A percentile compares a stretch with the other conserved stretches of the same genome.
Conservation (phyloP, 495 filamentous ascomycete genomes). For the Staphylotrichum longicolle region DNA sequence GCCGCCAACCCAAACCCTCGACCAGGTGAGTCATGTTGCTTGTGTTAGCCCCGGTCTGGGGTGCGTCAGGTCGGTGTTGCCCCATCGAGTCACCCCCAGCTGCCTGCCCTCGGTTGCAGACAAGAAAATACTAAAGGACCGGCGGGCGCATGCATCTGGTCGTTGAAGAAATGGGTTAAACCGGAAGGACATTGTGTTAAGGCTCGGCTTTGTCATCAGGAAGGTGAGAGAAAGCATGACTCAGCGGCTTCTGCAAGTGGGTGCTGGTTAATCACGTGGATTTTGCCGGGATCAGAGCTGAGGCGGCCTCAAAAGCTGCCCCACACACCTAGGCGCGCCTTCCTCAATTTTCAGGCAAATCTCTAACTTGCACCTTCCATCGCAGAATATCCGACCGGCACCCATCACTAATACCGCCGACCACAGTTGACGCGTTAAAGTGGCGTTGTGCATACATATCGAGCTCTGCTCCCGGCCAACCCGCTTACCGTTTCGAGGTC, state of each 20-base stretch:
- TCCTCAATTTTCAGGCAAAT: conserved; percentile 17
- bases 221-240: conserved; percentile 1
- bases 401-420: neutral
- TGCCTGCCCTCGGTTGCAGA: neutral
- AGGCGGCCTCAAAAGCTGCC: neutral
- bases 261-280: neutral
- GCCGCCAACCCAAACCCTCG: conserved; percentile 11
- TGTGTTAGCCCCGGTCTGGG: neutral
- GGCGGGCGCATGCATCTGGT: neutral
- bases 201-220: neutral
- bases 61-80: conserved; percentile 6
- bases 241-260: neutral
- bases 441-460: conserved; percentile 6
- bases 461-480: neutral
- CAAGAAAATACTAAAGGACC: conserved; percentile 14
- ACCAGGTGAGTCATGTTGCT: conserved; percentile 7
- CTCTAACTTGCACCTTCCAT: conserved; percentile 10
- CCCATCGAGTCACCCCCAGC: conserved; percentile 15
- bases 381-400: conserved; percentile 6
- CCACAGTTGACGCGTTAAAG: conserved; percentile 12
- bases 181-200: neutral
- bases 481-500: neutral
- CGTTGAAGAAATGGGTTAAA: neutral
- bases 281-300: neutral
- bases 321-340: conserved; percentile 10